Conservation (phyloP, 805 yeast genomes). For the Lachancea nothofagi region DNA sequence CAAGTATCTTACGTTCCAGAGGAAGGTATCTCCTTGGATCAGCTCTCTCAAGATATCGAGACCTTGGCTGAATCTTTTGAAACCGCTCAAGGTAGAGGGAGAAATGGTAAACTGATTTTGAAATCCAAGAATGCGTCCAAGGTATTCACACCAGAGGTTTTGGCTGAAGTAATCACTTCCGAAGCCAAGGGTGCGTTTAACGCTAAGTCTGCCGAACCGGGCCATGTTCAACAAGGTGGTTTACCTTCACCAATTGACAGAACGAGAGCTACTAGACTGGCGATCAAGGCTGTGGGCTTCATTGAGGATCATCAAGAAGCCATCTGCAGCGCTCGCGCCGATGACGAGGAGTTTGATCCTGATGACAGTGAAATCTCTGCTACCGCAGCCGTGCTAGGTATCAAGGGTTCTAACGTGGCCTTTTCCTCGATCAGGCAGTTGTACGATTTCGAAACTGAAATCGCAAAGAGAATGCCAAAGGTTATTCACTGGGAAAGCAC, state of each 20-base stretch:
- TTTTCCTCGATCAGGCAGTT: conserved; percentile 70
- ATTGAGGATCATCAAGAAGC: conserved; percentile 42
- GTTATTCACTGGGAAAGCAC: conserved; percentile 73
- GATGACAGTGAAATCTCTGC: conserved; percentile 34
- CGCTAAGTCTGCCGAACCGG: conserved; percentile 76
- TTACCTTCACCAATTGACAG: conserved; percentile 74
- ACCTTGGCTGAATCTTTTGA: conserved; percentile 54
- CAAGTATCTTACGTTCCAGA: conserved; percentile 75
- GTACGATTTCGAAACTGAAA: conserved; percentile 83
- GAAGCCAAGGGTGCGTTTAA: conserved; percentile 64
- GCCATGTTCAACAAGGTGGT: conserved; percentile 84
- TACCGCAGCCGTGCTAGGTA: conserved; percentile 81
- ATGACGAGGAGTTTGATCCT: conserved; percentile 26
- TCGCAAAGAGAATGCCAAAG: conserved; percentile 81
- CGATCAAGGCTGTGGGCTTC: conserved; percentile 63
- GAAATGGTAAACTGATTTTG: conserved; percentile 64
- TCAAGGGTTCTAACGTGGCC: conserved; percentile 66
- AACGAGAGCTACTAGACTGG: conserved; percentile 65
- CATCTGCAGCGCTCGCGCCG: conserved; percentile 29
- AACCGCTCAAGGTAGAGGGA: conserved; percentile 57
- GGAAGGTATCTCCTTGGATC: conserved; percentile 53
- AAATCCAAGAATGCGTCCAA: conserved; percentile 66
- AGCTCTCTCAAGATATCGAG: conserved; percentile 60
- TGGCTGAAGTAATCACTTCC: conserved; percentile 62
- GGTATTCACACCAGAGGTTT: conserved; percentile 59